Evolutionary conservation across 768 basidiomycete species (phyloP), one percentile per base, ranked within the genome.

Genomic region (Mycena epipterygia): DNA sequence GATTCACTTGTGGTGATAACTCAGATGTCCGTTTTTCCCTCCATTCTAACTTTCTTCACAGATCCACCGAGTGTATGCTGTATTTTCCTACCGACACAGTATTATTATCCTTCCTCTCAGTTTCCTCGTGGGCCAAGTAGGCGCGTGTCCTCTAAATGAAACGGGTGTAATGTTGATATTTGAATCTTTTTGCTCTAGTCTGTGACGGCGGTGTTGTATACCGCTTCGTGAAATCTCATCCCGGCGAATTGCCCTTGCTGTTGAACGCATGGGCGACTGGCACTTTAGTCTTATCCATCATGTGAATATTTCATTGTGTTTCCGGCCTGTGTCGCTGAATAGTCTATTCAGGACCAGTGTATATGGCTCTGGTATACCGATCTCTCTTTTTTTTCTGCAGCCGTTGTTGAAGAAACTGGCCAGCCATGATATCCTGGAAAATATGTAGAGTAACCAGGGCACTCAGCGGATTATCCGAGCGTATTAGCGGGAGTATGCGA

Each of bases 31-130:
- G 14, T 52, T 13, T 3, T 16, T 8, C n/a, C 49, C 2, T 21
- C 27, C 12, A n/a, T n/a, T 19, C 25, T 37, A 5, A 27, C 37
- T 11, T 9, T n/a, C n/a, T 3, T n/a, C 21, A 27, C 30, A 64
- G 62, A 52, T 64, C 27, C 62, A 64, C 29, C 62, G 62, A 37
- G 27, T 64, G 7, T 52, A 64, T 52, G 62, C 52, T 48, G 41
- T 52, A n/a, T 64, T 3, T 41, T 33, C 62, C 9, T 19, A 30
- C 14, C 12, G 33, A 19, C 32, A 21, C 17, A n/a, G 12, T 5
- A 9, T 64, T 25, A 30, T 52, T 37, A 6, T 52, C 11, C 23
- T n/a, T 33, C 59, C 41, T 33, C 11, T 35, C 44, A 21, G 11
- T 5, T 17, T 53, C 14, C 49, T 64, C 13, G 17, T 53, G 29